Evolutionary conservation across 2,329 filamentous ascomycete species (phyloP), one percentile per base, ranked within the genome.

Genomic region (Verticillium isaacii): DNA sequence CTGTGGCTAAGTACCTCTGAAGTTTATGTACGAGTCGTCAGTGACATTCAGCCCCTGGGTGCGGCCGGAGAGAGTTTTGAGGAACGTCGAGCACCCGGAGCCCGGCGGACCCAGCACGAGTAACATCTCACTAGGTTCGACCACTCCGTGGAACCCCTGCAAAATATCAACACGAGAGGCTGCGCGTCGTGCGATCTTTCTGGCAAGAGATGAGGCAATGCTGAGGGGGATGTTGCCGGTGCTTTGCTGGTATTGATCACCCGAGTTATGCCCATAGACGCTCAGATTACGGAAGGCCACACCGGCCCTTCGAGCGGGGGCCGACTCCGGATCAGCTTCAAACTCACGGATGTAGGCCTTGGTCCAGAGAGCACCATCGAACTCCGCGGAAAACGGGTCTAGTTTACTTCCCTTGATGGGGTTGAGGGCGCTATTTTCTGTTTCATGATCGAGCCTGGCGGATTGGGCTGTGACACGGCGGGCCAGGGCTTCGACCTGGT

Each of bases 61-160:
- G 9, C 63, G 59, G 2, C 64, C 64, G 23, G 64, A 59, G 5
- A 65, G 34, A 2, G 87, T 85, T 71, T 89, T 90, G 60, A 91
- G 76, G 65, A 91, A 85, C 0, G 89, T 90, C 9, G 87, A 87
- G 67, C 88, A 91, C n/a, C 85, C 85, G 0, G 72, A 69, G 2
- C 76, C 76, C 5, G 85, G 83, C 56, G 82, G 82, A n/a, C 84
- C 84, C 4, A 86, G 77, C 9, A 85, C 83, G n/a, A 84, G 78
- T 23, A 85, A 73, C 79, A 86, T 82, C 74, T 86, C 84, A 5
- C 83, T 83, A 19, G 73, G 75, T 0, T 72, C 69, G 4, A 73
- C 39, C 1, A 73, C 58, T 14, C 71, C 71, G n/a, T 72, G 70
- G 6, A 73, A 73, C 6, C 68, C 57, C 1, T 63, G 64, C 4